Evolutionary conservation across 768 basidiomycete genomes (phyloP).

Genomic region (Mycena sanguinolenta): DNA sequence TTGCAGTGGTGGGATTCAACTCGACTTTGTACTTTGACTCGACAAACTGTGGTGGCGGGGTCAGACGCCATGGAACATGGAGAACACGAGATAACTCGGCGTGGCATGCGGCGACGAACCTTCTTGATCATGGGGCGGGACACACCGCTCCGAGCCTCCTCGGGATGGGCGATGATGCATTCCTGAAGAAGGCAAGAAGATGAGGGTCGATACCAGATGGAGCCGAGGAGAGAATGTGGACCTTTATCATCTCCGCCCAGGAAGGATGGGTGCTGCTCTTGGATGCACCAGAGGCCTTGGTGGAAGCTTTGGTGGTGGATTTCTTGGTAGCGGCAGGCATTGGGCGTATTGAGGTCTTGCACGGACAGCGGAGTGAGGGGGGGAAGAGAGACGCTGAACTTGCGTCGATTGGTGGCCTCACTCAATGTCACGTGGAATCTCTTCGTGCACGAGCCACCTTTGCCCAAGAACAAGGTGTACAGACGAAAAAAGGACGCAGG

Average conservation of each 20-base stretch:
- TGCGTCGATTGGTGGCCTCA: conserved; percentile 8
- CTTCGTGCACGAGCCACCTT: conserved; percentile 22
- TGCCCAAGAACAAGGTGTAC: not conserved
- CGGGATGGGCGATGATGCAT: conserved; percentile 79
- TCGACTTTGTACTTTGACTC: conserved; percentile 87
- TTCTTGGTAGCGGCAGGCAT: conserved; percentile 51
- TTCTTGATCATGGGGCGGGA: conserved; percentile 89
- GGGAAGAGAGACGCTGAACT: conserved; percentile 28
- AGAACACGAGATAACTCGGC: conserved; percentile 27
- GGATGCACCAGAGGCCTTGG: conserved; percentile 50
- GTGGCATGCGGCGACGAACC: conserved; percentile 50
- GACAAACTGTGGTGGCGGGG: conserved; percentile 69
- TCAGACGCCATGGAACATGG: conserved; percentile 9
- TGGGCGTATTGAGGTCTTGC: not conserved
- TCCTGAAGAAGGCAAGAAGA: conserved; percentile 55
- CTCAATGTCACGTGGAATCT: conserved; percentile 15
- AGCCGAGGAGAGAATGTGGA: conserved; percentile 48
- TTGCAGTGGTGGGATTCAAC: conserved; percentile 78
- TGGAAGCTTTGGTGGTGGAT: conserved; percentile 51
- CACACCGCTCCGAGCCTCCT: conserved; percentile 81
- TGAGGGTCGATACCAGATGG: conserved; percentile 32
- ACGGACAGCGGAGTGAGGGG: conserved; percentile 29
- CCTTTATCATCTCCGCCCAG: conserved; percentile 88
- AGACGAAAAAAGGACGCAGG: not conserved
- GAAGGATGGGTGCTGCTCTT: conserved; percentile 66